Evolutionary conservation across 495 filamentous ascomycete genomes (phyloP), one percentile per base, ranked within the genome.

Genomic region (Lepidopterella palustris): DNA sequence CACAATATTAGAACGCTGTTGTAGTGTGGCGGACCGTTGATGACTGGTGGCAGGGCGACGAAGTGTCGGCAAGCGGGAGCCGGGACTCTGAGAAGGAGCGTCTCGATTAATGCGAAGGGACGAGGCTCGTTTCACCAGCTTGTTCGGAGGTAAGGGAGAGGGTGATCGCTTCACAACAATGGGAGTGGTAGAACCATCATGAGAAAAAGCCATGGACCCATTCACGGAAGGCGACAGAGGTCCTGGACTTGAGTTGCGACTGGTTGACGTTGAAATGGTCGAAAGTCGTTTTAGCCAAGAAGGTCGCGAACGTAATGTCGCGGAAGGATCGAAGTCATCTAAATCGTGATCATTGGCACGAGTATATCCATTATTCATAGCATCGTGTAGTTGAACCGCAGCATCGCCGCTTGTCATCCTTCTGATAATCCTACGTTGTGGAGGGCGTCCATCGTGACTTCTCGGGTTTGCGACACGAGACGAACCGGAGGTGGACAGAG

Each of bases 41-140:
- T 95, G 86, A 71, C 90, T 95, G 18, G 91, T 95, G 18, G 87
- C 90, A 21, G 90, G 90, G 68, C 90, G 78, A 56, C 87, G 81
- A 50, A 91, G 75, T 4, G 79, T 80, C 13, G 82, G 73, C 54
- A 83, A 69, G 61, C 82, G 78, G 18, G 83, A 76, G 45, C 67
- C 79, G 3, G 82, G 81, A 47, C 74, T 66, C 55, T 71, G 72
- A 57, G 55, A 67, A 61, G 45, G 70, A 51, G 55, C 69, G 63
- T 66, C 75, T 57, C 55, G 67, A 59, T 74, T 73, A 70, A 69
- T 76, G 58, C 79, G 78, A 29, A 84, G 78, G 45, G 91, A 88
- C 11, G 84, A 78, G 45, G 84, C 78, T 56, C 92, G 84, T 74
- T 97, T 97, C 28, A 97, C 85, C 24, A 97, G 76, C 73, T 95